Conservation (phyloP, 2,329 filamentous ascomycete genomes). For the Cucurbitaria berberidis region DNA sequence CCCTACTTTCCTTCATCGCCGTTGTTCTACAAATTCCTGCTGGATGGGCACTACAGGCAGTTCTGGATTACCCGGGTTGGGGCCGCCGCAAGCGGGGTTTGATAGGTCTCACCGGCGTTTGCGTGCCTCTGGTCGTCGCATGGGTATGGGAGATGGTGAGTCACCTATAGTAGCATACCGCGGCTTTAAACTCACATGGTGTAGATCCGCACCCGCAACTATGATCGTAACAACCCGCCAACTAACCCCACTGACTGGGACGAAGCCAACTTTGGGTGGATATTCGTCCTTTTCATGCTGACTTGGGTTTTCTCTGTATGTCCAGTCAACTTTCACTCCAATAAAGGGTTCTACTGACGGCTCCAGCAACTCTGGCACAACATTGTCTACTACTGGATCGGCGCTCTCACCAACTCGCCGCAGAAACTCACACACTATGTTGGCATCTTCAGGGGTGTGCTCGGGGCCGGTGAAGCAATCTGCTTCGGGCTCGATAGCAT, state of each 20-base stretch:
- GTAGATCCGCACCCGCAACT: conserved; percentile 39
- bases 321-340: not conserved
- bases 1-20: conserved; percentile 37
- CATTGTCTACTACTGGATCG: conserved; percentile 43
- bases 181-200: not conserved
- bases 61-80: conserved; percentile 38
- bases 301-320: conserved; percentile 36
- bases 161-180: not conserved
- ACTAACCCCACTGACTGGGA: conserved; percentile 37
- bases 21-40: conserved; percentile 39
- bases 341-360: not conserved
- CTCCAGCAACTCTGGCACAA: conserved; percentile 39
- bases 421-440: conserved; percentile 42
- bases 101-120: conserved; percentile 33
- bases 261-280: conserved; percentile 33
- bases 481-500: conserved; percentile 41
- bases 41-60: conserved; percentile 38
- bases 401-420: conserved; percentile 40
- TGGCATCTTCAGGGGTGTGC: conserved; percentile 38
- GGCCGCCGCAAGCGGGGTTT: conserved; percentile 38
- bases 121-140: conserved; percentile 32
- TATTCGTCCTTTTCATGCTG: conserved; percentile 41
- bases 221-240: conserved; percentile 31
- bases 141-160: conserved; percentile 44
- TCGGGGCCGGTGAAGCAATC: conserved; percentile 40